A percentile compares a stretch with the other conserved stretches of the same genome.
Evolutionary conservation across 2,329 filamentous ascomycete species (phyloP).

Genomic region (Colletotrichum agaves): DNA sequence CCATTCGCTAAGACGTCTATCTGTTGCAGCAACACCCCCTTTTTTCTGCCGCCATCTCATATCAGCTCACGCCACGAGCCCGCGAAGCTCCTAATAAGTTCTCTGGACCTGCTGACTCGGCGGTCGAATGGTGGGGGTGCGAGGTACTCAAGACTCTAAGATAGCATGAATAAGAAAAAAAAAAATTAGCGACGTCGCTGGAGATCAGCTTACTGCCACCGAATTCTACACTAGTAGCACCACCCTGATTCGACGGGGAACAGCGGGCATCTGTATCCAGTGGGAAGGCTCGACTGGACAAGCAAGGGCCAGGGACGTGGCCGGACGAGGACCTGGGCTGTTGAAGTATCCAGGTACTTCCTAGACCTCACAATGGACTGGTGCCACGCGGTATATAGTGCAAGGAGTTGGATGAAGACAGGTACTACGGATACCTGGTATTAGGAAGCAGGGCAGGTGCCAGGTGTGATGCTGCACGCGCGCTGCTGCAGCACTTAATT

Average conservation of each 20-base stretch:
- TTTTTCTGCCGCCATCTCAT: slow-evolving; percentile 34
- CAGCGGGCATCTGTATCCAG: slow-evolving; percentile 15
- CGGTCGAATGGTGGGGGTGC: background rate
- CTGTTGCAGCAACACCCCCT: slow-evolving; percentile 18
- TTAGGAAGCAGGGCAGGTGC: slow-evolving; percentile 2
- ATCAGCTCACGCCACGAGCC: slow-evolving; percentile 23
- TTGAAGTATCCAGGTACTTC: too few species aligned
- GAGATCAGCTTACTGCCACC: slow-evolving; percentile 16
- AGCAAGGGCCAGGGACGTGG: slow-evolving; percentile 24
- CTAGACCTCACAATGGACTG: background rate
- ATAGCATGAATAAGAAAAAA: background rate
- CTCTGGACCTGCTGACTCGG: background rate
- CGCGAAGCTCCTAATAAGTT: slow-evolving; percentile 18
- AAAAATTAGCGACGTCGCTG: background rate
- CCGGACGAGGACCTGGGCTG: slow-evolving; percentile 9
- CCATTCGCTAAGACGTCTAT: slow-evolving; percentile 11
- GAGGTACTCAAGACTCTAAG: background rate
- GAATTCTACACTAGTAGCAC: slow-evolving; percentile 12
- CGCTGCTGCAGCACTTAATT: slow-evolving; percentile 5
- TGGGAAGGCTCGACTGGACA: slow-evolving; percentile 16
- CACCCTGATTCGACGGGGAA: slow-evolving; percentile 12
- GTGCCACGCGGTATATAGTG: background rate
- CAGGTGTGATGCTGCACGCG: slow-evolving; percentile 15
- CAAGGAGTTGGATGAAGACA: background rate
- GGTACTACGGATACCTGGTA: background rate